Conservation (phyloP, 2,329 filamentous ascomycete species). For the Pezicula radicicola region DNA sequence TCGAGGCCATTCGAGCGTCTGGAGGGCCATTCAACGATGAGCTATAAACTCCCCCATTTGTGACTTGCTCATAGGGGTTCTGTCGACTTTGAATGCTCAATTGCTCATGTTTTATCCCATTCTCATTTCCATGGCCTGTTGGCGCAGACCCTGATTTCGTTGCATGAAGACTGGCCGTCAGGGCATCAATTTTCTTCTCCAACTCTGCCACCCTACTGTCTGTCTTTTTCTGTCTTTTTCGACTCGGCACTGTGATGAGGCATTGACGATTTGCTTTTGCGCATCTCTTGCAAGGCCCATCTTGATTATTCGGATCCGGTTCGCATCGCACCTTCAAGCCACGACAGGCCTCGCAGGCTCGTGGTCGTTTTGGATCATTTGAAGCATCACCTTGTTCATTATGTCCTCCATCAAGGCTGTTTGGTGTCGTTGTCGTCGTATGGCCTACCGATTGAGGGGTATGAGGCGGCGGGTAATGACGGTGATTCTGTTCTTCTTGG, state of each 20-base stretch:
- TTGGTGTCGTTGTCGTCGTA: background rate
- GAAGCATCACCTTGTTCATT: conserved; percentile 13
- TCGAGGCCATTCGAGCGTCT: conserved; percentile 13
- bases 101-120: conserved; percentile 5
- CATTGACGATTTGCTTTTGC: conserved; percentile 35
- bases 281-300: conserved; percentile 36
- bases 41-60: conserved; percentile 24
- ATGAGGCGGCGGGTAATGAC: conserved; percentile 16
- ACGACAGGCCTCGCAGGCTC: conserved; percentile 40
- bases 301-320: conserved; percentile 28
- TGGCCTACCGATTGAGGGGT: conserved; percentile 20
- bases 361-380: conserved; percentile 29
- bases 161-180: conserved; percentile 33
- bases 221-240: conserved; percentile 41
- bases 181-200: conserved; percentile 38
- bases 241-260: conserved; percentile 35
- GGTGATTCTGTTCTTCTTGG: conserved; percentile 9
- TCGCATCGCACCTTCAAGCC: conserved; percentile 40
- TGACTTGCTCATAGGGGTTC: conserved; percentile 29
- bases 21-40: conserved; percentile 16
- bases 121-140: conserved; percentile 6
- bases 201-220: conserved; percentile 41
- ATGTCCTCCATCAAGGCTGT: conserved; percentile 12
- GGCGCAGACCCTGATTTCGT: conserved; percentile 16
- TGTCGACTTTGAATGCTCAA: conserved; percentile 2